phyloP scores from a whole-genome alignment of 108 stramenopile genomes.

The Nitzschia palea region DNA sequence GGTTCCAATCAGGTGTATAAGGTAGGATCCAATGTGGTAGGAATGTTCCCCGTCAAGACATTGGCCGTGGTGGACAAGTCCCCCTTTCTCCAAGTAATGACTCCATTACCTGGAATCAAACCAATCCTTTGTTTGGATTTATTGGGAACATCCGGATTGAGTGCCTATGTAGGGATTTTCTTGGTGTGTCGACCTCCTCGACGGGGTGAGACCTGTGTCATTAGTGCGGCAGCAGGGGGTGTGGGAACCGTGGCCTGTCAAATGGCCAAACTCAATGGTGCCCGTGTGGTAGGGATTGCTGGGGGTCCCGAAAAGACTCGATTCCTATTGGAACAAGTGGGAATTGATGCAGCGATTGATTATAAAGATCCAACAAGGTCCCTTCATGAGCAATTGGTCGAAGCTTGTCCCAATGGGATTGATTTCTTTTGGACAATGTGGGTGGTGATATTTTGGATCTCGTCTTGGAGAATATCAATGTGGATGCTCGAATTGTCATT shows the following conservation, averaged over 20 bases:
- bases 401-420: constrained; percentile 42
- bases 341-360: constrained; percentile 51
- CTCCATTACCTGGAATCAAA: neutral
- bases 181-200: constrained; percentile 14
- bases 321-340: constrained; percentile 70
- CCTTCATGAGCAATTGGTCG: constrained; percentile 31
- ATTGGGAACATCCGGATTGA: constrained; percentile 36
- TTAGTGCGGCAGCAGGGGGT: constrained; percentile 50
- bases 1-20: constrained; percentile 13
- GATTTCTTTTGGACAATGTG: constrained; percentile 54
- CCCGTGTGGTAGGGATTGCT: constrained; percentile 45
- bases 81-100: constrained; percentile 8
- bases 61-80: constrained; percentile 17
- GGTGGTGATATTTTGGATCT: constrained; percentile 41
- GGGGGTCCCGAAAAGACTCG: constrained; percentile 49
- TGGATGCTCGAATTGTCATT: constrained; percentile 33
- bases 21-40: constrained; percentile 25
- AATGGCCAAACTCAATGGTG: constrained; percentile 36
- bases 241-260: constrained; percentile 47
- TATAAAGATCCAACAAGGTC: constrained; percentile 30
- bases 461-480: constrained; percentile 32
- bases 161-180: constrained; percentile 44
- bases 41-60: constrained; percentile 28
- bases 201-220: constrained; percentile 47
- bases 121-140: constrained; percentile 18